These are phyloP conservation scores for Acanthamoeba sp. DNA, from an alignment of 208 protist species.

Conservation along the genomic window DNA sequence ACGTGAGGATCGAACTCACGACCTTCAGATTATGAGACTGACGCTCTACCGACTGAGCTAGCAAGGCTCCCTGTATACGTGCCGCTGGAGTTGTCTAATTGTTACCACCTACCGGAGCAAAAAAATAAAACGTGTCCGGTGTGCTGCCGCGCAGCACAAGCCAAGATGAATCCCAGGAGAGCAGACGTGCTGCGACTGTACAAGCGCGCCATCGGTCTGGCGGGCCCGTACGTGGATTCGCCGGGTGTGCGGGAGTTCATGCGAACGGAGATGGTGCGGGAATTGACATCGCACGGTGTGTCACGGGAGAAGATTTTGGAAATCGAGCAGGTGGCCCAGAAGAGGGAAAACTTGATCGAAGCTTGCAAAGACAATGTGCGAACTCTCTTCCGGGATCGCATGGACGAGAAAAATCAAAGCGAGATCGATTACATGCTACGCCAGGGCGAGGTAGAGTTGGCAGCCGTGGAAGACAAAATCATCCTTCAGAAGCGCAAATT, in stretches of 20 bases:
- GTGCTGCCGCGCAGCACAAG: too few species aligned
- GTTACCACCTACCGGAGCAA: too few species aligned
- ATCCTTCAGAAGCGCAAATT: conserved; percentile 2
- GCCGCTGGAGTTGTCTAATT: too few species aligned
- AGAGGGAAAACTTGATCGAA: conserved; percentile 14
- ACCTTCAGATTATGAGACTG: conserved; percentile 79
- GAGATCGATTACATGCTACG: conserved; percentile 23
- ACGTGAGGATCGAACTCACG: conserved; percentile 79
- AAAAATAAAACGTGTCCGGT: too few species aligned
- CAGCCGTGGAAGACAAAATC: conserved; percentile 26
- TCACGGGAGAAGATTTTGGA: not conserved
- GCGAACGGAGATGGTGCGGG: conserved; percentile 43
- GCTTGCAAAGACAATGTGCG: conserved; percentile 5
- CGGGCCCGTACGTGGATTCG: not conserved
- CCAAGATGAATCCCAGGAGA: not conserved
- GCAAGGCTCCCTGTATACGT: not conserved
- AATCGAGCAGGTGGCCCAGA: not conserved
- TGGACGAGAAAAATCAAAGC: not conserved
- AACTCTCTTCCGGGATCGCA: not conserved
- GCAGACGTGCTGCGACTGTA: conserved; percentile 11
- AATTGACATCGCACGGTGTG: not conserved
- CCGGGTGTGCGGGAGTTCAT: conserved; percentile 25
- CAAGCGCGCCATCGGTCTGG: not conserved
- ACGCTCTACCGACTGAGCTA: conserved; percentile 80
- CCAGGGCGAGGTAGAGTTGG: conserved; percentile 11